Percentiles rank a stretch among this genome's conserved stretches.
Evolutionary conservation across 495 filamentous ascomycete species (phyloP).

Genomic region (Rusavskia elegans): DNA sequence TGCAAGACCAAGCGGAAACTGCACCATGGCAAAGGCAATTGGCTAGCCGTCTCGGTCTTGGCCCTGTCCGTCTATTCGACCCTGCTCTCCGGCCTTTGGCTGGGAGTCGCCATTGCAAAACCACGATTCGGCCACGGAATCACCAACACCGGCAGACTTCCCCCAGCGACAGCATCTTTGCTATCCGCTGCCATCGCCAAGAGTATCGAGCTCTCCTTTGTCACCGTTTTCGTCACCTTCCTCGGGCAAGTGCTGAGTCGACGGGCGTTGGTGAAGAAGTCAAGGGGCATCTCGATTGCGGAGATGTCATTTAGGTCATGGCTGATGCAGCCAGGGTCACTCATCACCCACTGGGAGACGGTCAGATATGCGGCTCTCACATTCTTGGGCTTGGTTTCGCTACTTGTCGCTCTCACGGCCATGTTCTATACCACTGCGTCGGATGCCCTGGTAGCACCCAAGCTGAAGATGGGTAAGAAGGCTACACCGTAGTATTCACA

Average conservation of each 20-base stretch:
- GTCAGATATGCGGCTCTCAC: constrained; percentile 44
- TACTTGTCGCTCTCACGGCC: constrained; percentile 43
- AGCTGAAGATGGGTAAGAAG: constrained; percentile 27
- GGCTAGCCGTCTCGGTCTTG: constrained; percentile 41
- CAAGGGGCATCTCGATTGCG: constrained; percentile 48
- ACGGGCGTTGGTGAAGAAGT: constrained; percentile 38
- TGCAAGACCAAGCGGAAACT: constrained; percentile 12
- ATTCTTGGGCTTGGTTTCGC: constrained; percentile 37
- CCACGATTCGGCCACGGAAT: constrained; percentile 43
- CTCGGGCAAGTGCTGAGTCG: constrained; percentile 56
- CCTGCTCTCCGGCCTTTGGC: constrained; percentile 45
- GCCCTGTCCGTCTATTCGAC: constrained; percentile 52
- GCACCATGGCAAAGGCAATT: constrained; percentile 27
- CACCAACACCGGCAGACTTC: constrained; percentile 27
- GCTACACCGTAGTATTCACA: no score
- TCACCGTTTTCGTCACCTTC: constrained; percentile 60
- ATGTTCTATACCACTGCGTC: constrained; percentile 63
- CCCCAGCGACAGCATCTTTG: constrained; percentile 39
- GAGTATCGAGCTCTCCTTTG: constrained; percentile 59
- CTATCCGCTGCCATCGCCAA: constrained; percentile 52
- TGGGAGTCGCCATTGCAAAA: constrained; percentile 38
- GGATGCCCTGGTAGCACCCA: constrained; percentile 54
- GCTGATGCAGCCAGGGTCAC: constrained; percentile 46
- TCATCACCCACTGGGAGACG: constrained; percentile 48
- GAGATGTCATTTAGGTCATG: constrained; percentile 51